These are phyloP conservation scores for Fusarium guadeloupense DNA, from an alignment of 2,329 filamentous ascomycete species.

Conservation along the genomic window DNA sequence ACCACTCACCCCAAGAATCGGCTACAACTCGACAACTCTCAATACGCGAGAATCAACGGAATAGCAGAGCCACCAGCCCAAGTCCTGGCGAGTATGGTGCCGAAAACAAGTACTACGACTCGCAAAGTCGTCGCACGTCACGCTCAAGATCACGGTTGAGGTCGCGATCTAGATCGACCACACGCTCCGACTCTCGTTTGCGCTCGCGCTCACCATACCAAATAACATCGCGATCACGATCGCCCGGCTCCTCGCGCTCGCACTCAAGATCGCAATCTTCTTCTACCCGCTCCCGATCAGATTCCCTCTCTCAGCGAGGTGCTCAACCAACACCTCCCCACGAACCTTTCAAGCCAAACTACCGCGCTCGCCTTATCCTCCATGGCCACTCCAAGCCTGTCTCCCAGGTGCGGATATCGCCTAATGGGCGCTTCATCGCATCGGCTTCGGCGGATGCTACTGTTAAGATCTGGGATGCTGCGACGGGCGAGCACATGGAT, in stretches of 20 bases:
- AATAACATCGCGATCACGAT: constrained; percentile 44
- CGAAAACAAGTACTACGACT: constrained; percentile 42
- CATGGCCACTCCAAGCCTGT: constrained; percentile 82
- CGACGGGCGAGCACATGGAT: constrained; percentile 80
- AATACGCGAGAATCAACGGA: constrained; percentile 29
- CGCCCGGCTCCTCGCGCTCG: constrained; percentile 46
- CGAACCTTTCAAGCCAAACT: constrained; percentile 70
- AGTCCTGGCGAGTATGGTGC: constrained; percentile 37
- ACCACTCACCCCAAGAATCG: constrained; percentile 5
- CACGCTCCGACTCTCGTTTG: constrained; percentile 51
- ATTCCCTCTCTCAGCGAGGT: constrained; percentile 41
- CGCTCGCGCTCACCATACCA: constrained; percentile 46
- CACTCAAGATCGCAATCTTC: constrained; percentile 44
- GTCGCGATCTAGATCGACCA: constrained; percentile 50
- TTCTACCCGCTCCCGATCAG: constrained; percentile 45
- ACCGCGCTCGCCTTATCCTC: constrained; percentile 74
- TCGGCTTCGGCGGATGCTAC: constrained; percentile 90
- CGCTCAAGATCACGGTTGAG: constrained; percentile 46
- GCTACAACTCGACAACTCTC: constrained; percentile 29
- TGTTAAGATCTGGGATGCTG: constrained; percentile 88
- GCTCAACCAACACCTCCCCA: constrained; percentile 50
- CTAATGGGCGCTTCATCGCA: constrained; percentile 88
- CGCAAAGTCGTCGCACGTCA: constrained; percentile 44
- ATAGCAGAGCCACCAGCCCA: constrained; percentile 39
- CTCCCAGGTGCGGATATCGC: constrained; percentile 88